phyloP scores from a whole-genome alignment of 306 rosid species.

The Inga leiocalycina region DNA sequence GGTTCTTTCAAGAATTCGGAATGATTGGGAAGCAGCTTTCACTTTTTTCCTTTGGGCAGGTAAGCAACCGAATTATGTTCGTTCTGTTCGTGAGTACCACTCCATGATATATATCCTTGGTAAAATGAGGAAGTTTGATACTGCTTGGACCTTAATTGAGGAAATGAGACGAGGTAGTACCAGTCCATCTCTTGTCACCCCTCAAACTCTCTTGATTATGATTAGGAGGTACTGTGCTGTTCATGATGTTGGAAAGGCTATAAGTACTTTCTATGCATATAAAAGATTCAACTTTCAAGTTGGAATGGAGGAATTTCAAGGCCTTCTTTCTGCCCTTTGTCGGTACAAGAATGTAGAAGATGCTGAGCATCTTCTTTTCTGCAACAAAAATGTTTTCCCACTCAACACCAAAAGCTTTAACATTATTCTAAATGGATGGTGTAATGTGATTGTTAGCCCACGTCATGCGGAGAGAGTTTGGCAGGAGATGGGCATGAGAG shows the following conservation, averaged over 20 bases:
- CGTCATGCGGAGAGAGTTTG: conserved; percentile 75
- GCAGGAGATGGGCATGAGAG: conserved; percentile 76
- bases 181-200: conserved; percentile 59
- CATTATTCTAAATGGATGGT: conserved; percentile 90
- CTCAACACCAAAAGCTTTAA: conserved; percentile 80
- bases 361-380: conserved; percentile 78
- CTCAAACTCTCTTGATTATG: conserved; percentile 87
- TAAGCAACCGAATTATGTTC: conserved; percentile 68
- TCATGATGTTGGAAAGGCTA: conserved; percentile 85
- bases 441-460: conserved; percentile 66
- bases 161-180: conserved; percentile 63
- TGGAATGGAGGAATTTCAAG: conserved; percentile 75
- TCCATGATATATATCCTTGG: conserved; percentile 79
- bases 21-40: conserved; percentile 91
- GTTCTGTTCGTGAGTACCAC: conserved; percentile 74
- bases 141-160: conserved; percentile 84
- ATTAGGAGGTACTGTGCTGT: conserved; percentile 78
- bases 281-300: conserved; percentile 58
- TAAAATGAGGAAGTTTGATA: conserved; percentile 89
- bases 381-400: conserved; percentile 66
- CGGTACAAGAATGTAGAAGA: conserved; percentile 82
- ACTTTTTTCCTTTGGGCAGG: conserved; percentile 93
- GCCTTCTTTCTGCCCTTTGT: conserved; percentile 90
- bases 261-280: conserved; percentile 73
- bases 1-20: conserved; percentile 68